Evolutionary conservation across 225 moss, liverwort and hornwort species (phyloP).

Genomic region (Antitrichia curtipendula): DNA sequence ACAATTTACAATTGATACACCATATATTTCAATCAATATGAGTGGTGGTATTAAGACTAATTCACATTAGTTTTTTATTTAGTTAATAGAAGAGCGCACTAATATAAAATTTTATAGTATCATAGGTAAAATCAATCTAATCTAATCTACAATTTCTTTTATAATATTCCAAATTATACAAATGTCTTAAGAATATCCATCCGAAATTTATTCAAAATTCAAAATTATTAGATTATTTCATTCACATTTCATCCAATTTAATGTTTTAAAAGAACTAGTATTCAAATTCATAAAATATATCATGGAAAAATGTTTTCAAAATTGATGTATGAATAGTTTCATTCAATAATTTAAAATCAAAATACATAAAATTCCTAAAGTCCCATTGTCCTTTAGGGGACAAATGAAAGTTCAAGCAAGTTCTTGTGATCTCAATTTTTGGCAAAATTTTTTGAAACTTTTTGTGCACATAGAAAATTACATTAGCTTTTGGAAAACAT

Average conservation of each 20-base stretch:
- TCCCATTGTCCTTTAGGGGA: rapidly evolving
- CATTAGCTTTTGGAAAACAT: rapidly evolving
- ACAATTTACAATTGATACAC: background rate
- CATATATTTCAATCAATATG: background rate
- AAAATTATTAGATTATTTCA: background rate
- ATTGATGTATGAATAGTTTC: background rate
- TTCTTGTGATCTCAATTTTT: background rate
- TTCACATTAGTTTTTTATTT: background rate
- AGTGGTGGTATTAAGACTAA: background rate
- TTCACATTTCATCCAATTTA: background rate
- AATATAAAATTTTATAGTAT: background rate
- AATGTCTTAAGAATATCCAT: background rate
- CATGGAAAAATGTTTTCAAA: background rate
- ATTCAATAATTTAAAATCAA: background rate
- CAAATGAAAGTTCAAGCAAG: rapidly evolving
- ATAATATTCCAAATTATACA: background rate
- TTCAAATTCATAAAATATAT: background rate
- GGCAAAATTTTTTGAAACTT: background rate
- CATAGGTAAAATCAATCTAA: background rate
- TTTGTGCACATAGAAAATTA: too few relatives aligned
- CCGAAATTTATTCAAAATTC: background rate
- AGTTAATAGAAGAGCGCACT: background rate
- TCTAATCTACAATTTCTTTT: background rate
- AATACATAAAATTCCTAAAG: background rate
- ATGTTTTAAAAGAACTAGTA: background rate